phyloP scores from a whole-genome alignment of 371 early-diverging fungal genomes.

The Encephalitozoon cuniculi region DNA sequence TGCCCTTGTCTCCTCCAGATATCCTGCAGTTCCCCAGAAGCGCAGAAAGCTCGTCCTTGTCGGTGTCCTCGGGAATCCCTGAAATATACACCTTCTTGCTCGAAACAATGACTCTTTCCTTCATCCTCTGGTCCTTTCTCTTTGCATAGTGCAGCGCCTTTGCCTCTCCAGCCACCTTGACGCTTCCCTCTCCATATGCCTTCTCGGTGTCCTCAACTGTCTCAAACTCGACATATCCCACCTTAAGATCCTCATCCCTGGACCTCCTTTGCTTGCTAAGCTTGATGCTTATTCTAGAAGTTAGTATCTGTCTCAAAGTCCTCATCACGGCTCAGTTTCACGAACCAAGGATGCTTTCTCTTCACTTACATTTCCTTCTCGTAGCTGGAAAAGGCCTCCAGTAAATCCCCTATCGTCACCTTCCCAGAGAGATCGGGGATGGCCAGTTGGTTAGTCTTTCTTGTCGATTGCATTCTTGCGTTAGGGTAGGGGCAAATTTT shows the following conservation, averaged over 20 bases:
- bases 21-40: conserved; percentile 35
- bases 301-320: conserved; percentile 31
- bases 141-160: conserved; percentile 10
- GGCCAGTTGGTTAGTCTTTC: conserved; percentile 32
- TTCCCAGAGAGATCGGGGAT: conserved; percentile 9
- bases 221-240: conserved; percentile 28
- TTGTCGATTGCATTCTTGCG: background rate
- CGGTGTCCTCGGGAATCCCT: conserved; percentile 20
- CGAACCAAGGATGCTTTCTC: conserved; percentile 45
- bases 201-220: conserved; percentile 4
- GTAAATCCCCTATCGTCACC: conserved; percentile 1
- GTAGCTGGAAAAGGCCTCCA: conserved; percentile 23
- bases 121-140: background rate
- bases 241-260: background rate
- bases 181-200: background rate
- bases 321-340: conserved; percentile 42
- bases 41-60: background rate
- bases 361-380: conserved; percentile 37
- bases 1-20: background rate
- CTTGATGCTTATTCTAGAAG: conserved; percentile 16
- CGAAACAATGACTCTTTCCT: conserved; percentile 5
- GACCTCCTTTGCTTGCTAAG: background rate
- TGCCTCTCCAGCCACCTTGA: background rate
- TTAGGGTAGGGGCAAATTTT: conserved; percentile 15
- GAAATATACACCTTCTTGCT: conserved; percentile 29